Base-by-base conservation (phyloP, 768 basidiomycete species). In the Lactarius quietus region DNA sequence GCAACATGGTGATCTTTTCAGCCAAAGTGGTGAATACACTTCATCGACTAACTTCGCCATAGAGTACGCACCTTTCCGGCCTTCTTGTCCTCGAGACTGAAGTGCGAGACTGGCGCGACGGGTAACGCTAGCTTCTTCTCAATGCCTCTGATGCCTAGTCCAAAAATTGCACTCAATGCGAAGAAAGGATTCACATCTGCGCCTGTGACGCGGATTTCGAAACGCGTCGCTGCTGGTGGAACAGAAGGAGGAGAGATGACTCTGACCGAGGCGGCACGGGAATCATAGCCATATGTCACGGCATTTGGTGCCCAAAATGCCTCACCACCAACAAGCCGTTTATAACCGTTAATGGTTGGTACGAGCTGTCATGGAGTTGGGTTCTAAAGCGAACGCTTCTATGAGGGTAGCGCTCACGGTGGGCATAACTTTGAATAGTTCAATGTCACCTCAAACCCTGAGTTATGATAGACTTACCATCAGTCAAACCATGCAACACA, bases 141-240 rank as follows among this genome's bases (percentile, higher is more conserved):
- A 62, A 99, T 93, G 2, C 97, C 97, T 64, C 93, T 83, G 31
- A 97, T 73, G 10, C 97, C 97, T 33, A 96, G 79, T 23, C 85
- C 81, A 74, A 98, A 93, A 67, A 98, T 89, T 3, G 96, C 89
- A 57, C 90, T 87, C 52, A 98, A 78, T 0, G 94, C 86, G 68
- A 90, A 93, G 77, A 95, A 92, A 1, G 94, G 92, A 76, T 95
- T 95, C 85, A 98, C 93, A 73, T 99, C 97, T 43, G 97, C 97
- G 29, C 97, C 97, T 1, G 97, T 95, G 20, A 98, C 86, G 61
- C 97, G 89, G 17, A 99, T 79, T 78, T 99, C 97, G 71, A 99
- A 84, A 57, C 97, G 83, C 1, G 97, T 98, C 3, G 91, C 93
- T 4, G 85, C 75, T 10, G 84, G 82, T 3, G 90, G 84, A n/a